Evolutionary conservation across 2,329 filamentous ascomycete genomes (phyloP), one percentile per base, ranked within the genome.

Genomic region (Oidium heveae): DNA sequence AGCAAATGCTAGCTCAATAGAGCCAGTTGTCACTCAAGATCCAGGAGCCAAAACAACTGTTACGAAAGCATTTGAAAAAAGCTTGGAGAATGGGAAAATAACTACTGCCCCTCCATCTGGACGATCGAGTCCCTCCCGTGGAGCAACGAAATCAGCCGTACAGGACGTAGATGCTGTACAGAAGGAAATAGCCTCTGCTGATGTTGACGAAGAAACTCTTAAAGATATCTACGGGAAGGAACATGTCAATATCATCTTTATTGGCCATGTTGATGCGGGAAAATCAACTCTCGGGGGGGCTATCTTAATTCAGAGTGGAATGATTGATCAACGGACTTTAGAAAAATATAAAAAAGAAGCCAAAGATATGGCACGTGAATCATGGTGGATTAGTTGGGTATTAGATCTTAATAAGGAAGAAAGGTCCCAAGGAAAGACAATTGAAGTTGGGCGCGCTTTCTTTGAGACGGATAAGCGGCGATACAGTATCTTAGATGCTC

Each of bases 331-430:
- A 70, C 80, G 91, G 66, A 98, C 91, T 37, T 79, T 98, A 74
- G 91, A 98, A 54, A 98, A 98, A 71, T 94, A 94, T 74, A 94
- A 89, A 76, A 80, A 79, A 62, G 93, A 98, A 64, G 89, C 91
- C 53, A 96, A 94, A 73, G 91, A 96, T 12, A 76, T 91, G 59
- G 91, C 91, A 54, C 84, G 88, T 72, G 91, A 96, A 71, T 94
- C 89, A 3, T 98, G 91, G 91, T 98, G 96, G 68, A 76, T 98
- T 22, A 98, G 91, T 46, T 98, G 93, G 91, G 93, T 88, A 58
- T 77, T 98, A 63, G 91, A 98, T 75, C 68, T 96, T 68, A 98
- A 87, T 61, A 94, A 89, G 69, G 93, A 98, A 68, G 91, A 98
- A 68, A 79, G 93, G 65, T 74, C 85, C 54, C 94, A 96, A 75